Evolutionary conservation across 177 flowering plant genomes (phyloP).

Genomic region (Tripterygium wilfordii): DNA sequence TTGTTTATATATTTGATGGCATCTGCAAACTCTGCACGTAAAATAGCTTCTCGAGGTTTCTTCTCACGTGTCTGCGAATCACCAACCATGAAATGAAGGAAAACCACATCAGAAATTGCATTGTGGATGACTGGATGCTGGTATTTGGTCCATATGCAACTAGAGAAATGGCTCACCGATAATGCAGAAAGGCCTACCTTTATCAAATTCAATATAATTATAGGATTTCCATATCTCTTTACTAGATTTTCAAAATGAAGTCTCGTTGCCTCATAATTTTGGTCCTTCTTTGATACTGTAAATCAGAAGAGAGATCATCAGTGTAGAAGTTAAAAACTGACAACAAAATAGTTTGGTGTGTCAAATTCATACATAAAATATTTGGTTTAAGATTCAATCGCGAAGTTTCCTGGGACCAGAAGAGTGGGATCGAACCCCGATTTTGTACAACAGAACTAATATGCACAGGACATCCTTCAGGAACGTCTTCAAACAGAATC

Average conservation of each 20-base stretch:
- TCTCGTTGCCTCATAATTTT: conserved; percentile 70
- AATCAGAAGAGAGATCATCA: not conserved
- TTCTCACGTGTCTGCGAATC: conserved; percentile 61
- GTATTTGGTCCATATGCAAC: no score
- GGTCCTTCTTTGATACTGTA: conserved; percentile 76
- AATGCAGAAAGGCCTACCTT: no score
- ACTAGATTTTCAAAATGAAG: conserved; percentile 89
- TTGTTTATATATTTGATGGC: conserved; percentile 74
- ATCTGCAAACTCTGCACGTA: conserved; percentile 79
- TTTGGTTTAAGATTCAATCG: conserved; percentile 76
- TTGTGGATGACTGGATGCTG: no score
- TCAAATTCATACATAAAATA: conserved; percentile 57
- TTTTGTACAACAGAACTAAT: conserved; percentile 84
- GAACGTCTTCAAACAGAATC: conserved; percentile 69
- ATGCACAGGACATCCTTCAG: conserved; percentile 48
- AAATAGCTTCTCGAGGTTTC: conserved; percentile 84
- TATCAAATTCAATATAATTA: conserved; percentile 79
- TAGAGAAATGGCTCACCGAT: no score
- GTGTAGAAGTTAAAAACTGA: no score
- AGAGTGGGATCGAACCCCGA: conserved; percentile 94
- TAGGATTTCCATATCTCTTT: conserved; percentile 92
- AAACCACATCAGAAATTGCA: not conserved
- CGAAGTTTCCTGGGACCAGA: conserved; percentile 97
- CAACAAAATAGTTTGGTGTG: no score
- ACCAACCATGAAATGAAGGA: conserved; percentile 1